Evolutionary conservation across 192 early-diverging fungal genomes (phyloP).

Genomic region (Entomortierella chlamydospora): DNA sequence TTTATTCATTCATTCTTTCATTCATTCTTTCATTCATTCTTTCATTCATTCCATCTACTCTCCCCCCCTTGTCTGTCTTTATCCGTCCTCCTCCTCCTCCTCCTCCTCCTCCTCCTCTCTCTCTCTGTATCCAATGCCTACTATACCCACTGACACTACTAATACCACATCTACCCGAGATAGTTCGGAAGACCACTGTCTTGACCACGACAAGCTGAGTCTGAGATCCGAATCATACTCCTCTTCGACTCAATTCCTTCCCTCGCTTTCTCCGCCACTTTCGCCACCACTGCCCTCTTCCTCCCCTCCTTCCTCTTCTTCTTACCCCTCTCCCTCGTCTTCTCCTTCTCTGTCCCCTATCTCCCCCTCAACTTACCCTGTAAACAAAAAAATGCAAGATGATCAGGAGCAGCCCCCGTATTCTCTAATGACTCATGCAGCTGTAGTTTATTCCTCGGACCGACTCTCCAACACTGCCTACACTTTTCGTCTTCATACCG

Average conservation of each 20-base stretch:
- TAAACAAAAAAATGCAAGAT: neutral
- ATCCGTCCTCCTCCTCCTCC: neutral
- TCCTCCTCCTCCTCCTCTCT: neutral
- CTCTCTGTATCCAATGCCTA: neutral
- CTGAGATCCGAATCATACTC: no score
- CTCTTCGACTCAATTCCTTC: no score
- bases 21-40: neutral
- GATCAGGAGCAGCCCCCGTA: neutral
- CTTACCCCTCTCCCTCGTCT: neutral
- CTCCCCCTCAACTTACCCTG: neutral
- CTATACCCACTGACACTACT: neutral
- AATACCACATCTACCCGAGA: neutral
- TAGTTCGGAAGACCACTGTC: neutral
- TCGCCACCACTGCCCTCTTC: neutral
- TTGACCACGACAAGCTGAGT: neutral
- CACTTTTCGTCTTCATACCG: conserved; percentile 17
- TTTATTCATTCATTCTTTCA: neutral
- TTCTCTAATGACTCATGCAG: conserved; percentile 26
- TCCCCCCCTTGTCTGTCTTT: neutral
- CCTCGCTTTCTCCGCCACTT: neutral
- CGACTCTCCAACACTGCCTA: conserved; percentile 12
- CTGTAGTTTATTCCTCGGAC: conserved; percentile 32
- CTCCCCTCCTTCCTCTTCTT: neutral
- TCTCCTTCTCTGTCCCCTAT: neutral
- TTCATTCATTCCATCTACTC: neutral